phyloP scores from a whole-genome alignment of 2,329 filamentous ascomycete species.

The Trichoderma afroharzianum region DNA sequence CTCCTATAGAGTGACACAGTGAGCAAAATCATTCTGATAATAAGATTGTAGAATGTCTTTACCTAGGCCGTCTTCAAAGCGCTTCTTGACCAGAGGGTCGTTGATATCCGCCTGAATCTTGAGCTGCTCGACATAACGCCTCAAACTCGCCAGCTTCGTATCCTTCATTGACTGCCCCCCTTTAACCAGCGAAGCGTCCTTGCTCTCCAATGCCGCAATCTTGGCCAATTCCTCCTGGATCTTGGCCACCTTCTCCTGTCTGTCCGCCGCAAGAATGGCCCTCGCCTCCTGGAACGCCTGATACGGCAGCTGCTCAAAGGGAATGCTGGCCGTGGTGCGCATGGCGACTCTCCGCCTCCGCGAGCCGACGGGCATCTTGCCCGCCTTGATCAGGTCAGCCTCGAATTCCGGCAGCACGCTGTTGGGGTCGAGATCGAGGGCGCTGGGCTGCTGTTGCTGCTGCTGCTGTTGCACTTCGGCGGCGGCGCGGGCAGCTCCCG shows the following conservation, averaged over 20 bases:
- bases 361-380: slow-evolving; percentile 73
- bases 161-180: slow-evolving; percentile 65
- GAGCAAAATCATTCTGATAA: background rate
- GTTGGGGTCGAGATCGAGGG: slow-evolving; percentile 58
- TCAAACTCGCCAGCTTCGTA: slow-evolving; percentile 65
- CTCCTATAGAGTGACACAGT: slow-evolving; percentile 53
- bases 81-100: slow-evolving; percentile 88
- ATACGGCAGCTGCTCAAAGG: slow-evolving; percentile 92
- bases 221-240: slow-evolving; percentile 66
- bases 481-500: slow-evolving; percentile 30
- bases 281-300: slow-evolving; percentile 97
- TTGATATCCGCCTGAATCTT: slow-evolving; percentile 94
- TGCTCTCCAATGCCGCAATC: slow-evolving; percentile 63
- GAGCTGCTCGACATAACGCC: slow-evolving; percentile 67
- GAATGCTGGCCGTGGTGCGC: slow-evolving; percentile 61
- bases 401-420: slow-evolving; percentile 56
- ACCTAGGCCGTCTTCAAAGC: slow-evolving; percentile 90
- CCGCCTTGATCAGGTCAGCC: slow-evolving; percentile 67
- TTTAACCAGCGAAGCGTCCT: slow-evolving; percentile 52
- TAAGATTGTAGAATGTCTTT: slow-evolving; percentile 21
- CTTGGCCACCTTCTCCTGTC: slow-evolving; percentile 71
- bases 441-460: slow-evolving; percentile 27
- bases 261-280: slow-evolving; percentile 74
- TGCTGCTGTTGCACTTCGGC: slow-evolving; percentile 26
- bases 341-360: slow-evolving; percentile 76